phyloP scores from a whole-genome alignment of 202 grass and related monocot genomes.

The Panicum virgatum region DNA sequence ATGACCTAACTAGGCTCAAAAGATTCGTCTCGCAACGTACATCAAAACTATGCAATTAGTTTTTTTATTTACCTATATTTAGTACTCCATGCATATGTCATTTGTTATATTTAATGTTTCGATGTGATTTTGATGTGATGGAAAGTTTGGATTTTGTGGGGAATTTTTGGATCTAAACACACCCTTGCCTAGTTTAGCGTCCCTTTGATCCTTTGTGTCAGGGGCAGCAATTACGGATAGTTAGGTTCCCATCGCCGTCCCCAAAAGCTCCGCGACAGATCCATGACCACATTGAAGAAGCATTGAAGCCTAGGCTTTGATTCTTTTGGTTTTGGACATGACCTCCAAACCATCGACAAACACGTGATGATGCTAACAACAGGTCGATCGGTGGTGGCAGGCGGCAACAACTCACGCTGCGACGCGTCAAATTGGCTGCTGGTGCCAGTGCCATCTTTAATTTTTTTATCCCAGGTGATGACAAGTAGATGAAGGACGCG shows the following conservation, averaged over 20 bases:
- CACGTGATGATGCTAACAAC: conserved; percentile 34
- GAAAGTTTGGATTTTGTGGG: no score
- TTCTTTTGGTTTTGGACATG: conserved; percentile 9
- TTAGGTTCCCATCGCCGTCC: conserved; percentile 40
- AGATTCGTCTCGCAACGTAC: no score
- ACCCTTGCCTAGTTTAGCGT: neutral
- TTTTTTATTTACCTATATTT: no score
- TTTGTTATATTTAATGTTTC: no score
- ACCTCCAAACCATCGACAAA: conserved; percentile 18
- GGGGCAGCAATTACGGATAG: conserved; percentile 5
- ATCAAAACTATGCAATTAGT: no score
- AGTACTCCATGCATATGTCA: no score
- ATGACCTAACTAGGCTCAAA: no score
- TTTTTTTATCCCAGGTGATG: no score
- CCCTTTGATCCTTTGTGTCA: neutral
- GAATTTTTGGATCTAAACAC: no score
- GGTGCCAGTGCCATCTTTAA: neutral
- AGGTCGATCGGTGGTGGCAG: neutral
- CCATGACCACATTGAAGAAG: neutral
- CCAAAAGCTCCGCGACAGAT: conserved; percentile 30
- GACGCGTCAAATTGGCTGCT: neutral
- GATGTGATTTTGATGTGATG: no score
- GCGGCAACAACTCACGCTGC: neutral
- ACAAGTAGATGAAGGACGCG: conserved; percentile 7
- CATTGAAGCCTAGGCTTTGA: neutral